Evolutionary conservation across 768 basidiomycete species (phyloP).

Genomic region (Favolaschia claudopus): DNA sequence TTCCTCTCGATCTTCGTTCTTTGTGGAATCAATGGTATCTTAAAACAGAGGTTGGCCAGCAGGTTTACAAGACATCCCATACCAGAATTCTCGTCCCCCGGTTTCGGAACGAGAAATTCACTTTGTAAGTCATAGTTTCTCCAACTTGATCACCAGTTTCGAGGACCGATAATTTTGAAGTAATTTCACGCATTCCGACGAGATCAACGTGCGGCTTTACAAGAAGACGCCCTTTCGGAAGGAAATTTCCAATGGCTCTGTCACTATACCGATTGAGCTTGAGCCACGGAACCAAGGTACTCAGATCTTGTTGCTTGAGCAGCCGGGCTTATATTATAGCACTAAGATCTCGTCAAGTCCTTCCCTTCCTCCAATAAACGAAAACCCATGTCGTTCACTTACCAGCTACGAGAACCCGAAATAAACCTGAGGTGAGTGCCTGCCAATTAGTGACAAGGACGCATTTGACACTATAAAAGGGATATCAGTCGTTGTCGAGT

Average conservation of each 20-base stretch:
- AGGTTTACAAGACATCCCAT: constrained; percentile 3
- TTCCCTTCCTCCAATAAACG: constrained; percentile 12
- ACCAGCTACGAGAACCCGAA: constrained; percentile 8
- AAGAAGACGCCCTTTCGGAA: constrained; percentile 7
- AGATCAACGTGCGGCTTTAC: constrained; percentile 9
- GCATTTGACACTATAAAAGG: not conserved
- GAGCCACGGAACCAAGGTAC: constrained; percentile 22
- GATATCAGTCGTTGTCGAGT: constrained; percentile 2
- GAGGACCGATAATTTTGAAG: not conserved
- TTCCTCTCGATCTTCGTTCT: constrained; percentile 2
- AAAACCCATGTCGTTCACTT: constrained; percentile 4
- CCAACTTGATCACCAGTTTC: not conserved
- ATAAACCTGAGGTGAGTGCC: not conserved
- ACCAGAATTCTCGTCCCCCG: constrained; percentile 14
- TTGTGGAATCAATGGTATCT: constrained; percentile 7
- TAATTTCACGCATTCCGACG: constrained; percentile 1
- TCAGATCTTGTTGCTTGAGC: not conserved
- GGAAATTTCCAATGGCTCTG: not conserved
- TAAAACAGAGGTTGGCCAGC: not conserved
- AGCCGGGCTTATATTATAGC: not conserved
- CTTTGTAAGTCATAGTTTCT: constrained; percentile 11
- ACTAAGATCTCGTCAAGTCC: constrained; percentile 9
- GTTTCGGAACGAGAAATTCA: constrained; percentile 14
- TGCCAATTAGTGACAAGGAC: not conserved
- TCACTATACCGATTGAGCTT: constrained; percentile 7